These are phyloP conservation scores for Suillus discolor DNA, from an alignment of 768 basidiomycete species.

Conservation along the genomic window DNA sequence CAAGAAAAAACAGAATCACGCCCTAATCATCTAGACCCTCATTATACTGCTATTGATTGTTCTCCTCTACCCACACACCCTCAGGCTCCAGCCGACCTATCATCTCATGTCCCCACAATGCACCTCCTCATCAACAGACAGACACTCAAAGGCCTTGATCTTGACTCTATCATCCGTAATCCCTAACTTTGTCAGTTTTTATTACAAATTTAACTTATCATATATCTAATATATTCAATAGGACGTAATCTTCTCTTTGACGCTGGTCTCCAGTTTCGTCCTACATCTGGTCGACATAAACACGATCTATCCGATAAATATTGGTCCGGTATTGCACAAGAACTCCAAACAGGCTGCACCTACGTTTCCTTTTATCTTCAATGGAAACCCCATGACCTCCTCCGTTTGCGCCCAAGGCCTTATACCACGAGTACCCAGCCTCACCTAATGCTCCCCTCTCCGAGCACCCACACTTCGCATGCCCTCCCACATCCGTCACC, in stretches of 20 bases:
- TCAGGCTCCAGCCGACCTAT: conserved; percentile 37
- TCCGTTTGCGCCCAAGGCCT: conserved; percentile 51
- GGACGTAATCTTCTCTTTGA: conserved; percentile 93
- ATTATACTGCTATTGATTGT: conserved; percentile 21
- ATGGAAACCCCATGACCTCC: conserved; percentile 53
- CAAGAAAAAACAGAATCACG: background rate
- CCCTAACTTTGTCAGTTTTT: conserved; percentile 81
- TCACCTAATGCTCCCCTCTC: conserved; percentile 46
- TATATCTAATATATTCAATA: conserved; percentile 29
- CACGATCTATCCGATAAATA: conserved; percentile 75
- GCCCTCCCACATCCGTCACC: conserved; percentile 69
- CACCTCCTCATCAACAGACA: conserved; percentile 80
- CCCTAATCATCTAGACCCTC: conserved; percentile 25
- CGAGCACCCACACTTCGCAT: conserved; percentile 61
- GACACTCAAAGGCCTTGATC: conserved; percentile 83
- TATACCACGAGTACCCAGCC: conserved; percentile 41
- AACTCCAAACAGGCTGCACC: conserved; percentile 81
- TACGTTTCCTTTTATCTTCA: conserved; percentile 74
- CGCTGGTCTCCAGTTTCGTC: conserved; percentile 79
- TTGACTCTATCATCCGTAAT: conserved; percentile 83
- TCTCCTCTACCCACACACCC: conserved; percentile 27
- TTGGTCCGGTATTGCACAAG: conserved; percentile 79
- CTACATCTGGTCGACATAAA: conserved; percentile 74
- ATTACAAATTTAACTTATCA: conserved; percentile 6
- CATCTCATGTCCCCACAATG: conserved; percentile 62